A percentile compares a stretch with the other conserved stretches of the same genome.
These are phyloP conservation scores for Naganishia onofrii DNA, from an alignment of 768 basidiomycete species.

Conservation along the genomic window DNA sequence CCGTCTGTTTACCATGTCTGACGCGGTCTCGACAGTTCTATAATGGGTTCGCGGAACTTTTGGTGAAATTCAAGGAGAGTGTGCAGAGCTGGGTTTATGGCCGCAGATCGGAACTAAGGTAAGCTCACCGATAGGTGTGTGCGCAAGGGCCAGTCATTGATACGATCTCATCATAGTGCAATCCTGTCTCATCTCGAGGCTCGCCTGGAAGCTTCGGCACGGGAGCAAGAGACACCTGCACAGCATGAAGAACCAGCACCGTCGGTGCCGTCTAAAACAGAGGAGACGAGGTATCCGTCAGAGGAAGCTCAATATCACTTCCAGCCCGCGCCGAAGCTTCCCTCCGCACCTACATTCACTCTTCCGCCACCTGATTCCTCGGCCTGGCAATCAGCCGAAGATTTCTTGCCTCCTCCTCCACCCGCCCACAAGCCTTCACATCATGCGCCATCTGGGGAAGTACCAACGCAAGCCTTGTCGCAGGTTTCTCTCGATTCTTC, in stretches of 20 bases:
- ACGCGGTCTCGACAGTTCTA: constrained; percentile 65
- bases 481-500: constrained; percentile 11
- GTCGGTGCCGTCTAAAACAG: constrained; percentile 2
- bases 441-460: constrained; percentile 13
- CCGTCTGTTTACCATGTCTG: neutral
- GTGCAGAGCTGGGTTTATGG: constrained; percentile 72
- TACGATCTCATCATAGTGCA: constrained; percentile 10
- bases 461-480: constrained; percentile 33
- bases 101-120: constrained; percentile 75
- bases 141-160: no score
- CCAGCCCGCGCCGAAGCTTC: constrained; percentile 18
- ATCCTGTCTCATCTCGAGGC: constrained; percentile 25
- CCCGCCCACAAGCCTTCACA: constrained; percentile 28
- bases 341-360: constrained; percentile 33
- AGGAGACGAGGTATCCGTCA: neutral
- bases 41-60: constrained; percentile 72
- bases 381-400: constrained; percentile 43
- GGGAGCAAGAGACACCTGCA: constrained; percentile 13
- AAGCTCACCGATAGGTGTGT: constrained; percentile 39
- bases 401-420: constrained; percentile 49
- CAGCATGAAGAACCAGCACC: neutral
- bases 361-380: constrained; percentile 43
- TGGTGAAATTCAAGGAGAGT: constrained; percentile 70
- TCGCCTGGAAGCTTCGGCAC: constrained; percentile 6
- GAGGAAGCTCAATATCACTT: constrained; percentile 7